Evolutionary conservation across 345 rosid species (phyloP).

Genomic region (Orychophragmus violaceus): DNA sequence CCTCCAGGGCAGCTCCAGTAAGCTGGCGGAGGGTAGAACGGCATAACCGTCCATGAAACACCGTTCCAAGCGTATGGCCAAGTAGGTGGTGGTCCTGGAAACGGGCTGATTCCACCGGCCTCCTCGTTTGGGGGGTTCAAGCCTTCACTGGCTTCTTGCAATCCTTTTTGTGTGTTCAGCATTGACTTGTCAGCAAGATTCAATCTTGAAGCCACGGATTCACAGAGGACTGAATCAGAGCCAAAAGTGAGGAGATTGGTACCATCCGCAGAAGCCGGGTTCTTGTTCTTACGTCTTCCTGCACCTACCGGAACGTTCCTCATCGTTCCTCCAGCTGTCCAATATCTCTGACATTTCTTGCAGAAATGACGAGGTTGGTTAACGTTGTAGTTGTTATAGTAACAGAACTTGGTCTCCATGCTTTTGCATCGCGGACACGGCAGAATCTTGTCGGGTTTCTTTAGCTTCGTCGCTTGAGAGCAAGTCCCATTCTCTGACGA

Average conservation of each 20-base stretch:
- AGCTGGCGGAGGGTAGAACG: slow-evolving; percentile 39
- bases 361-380: slow-evolving; percentile 95
- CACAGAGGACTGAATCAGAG: slow-evolving; percentile 65
- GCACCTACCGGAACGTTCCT: slow-evolving; percentile 95
- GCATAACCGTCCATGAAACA: slow-evolving; percentile 32
- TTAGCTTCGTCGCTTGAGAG: slow-evolving; percentile 53
- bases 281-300: slow-evolving; percentile 91
- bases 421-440: slow-evolving; percentile 95
- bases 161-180: slow-evolving; percentile 18
- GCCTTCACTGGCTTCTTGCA: slow-evolving; percentile 24
- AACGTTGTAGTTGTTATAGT: slow-evolving; percentile 89
- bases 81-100: slow-evolving; percentile 31
- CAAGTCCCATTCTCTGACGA: slow-evolving; percentile 36
- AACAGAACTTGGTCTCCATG: slow-evolving; percentile 92
- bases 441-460: slow-evolving; percentile 79
- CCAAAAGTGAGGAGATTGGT: slow-evolving; percentile 64
- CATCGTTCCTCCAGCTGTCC: slow-evolving; percentile 99
- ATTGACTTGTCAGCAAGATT: slow-evolving; percentile 62
- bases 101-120: slow-evolving; percentile 1
- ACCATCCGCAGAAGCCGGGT: slow-evolving; percentile 58
- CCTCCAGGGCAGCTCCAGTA: slow-evolving; percentile 59
- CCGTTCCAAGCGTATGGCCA: slow-evolving; percentile 37
- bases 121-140: slow-evolving; percentile 30
- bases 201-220: slow-evolving; percentile 75
- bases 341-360: slow-evolving; percentile 92